These are phyloP conservation scores for Acorus gramineus DNA, from an alignment of 106 monocot genomes.

Conservation along the genomic window DNA sequence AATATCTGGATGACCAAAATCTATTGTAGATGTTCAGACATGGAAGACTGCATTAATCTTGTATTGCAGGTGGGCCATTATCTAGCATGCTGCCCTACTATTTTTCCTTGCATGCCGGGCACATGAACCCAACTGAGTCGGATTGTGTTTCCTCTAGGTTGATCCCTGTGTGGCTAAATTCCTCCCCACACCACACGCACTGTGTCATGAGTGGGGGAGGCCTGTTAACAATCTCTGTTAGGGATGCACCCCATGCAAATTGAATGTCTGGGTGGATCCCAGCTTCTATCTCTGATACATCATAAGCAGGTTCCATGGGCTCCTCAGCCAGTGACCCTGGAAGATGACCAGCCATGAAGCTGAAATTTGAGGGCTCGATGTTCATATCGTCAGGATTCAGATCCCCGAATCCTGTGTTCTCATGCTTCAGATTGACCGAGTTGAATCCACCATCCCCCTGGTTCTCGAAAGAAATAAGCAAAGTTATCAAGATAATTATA, in stretches of 20 bases:
- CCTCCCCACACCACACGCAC: conserved; percentile 67
- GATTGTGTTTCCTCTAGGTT: conserved; percentile 21
- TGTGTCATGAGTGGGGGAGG: conserved; percentile 13
- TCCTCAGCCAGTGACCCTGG: conserved; percentile 13
- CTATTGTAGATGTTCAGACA: too few species aligned
- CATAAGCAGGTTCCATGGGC: conserved; percentile 31
- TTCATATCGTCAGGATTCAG: conserved; percentile 13
- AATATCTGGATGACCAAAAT: too few species aligned
- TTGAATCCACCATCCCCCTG: conserved; percentile 21
- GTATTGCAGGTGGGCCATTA: too few species aligned
- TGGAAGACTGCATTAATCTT: too few species aligned
- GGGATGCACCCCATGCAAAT: conserved; percentile 42
- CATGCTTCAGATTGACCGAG: conserved; percentile 17
- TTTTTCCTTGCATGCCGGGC: conserved; percentile 55
- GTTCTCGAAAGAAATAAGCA: neutral
- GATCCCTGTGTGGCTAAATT: conserved; percentile 34
- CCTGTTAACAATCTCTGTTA: conserved; percentile 13
- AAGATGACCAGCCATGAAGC: conserved; percentile 11
- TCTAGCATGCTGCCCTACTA: conserved; percentile 23
- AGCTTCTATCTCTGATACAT: conserved; percentile 10
- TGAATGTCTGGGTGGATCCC: conserved; percentile 14
- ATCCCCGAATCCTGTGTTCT: conserved; percentile 13
- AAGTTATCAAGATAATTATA: neutral
- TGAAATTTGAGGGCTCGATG: conserved; percentile 19
- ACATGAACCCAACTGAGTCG: conserved; percentile 55